Percentiles rank a stretch among this genome's conserved stretches.
Conservation (phyloP, 164 flowering plant genomes). For the Stephania yunnanensis region DNA sequence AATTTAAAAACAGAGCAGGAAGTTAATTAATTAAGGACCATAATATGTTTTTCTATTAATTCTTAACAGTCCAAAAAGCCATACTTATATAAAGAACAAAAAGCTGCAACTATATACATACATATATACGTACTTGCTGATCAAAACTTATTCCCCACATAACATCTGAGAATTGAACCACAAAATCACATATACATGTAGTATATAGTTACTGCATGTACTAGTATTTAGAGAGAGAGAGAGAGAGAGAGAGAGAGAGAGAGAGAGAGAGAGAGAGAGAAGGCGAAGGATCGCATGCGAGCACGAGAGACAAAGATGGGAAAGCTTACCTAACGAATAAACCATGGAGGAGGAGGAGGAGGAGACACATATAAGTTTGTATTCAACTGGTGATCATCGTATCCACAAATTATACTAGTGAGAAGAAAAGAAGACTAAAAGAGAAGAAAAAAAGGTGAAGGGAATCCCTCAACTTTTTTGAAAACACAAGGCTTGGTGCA, state of each 20-base stretch:
- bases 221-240: background rate
- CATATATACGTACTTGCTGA: background rate
- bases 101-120: background rate
- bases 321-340: conserved; percentile 1
- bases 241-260: background rate
- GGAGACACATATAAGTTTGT: background rate
- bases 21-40: background rate
- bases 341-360: background rate
- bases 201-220: background rate
- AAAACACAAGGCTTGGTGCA: background rate
- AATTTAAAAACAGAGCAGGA: background rate
- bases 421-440: background rate
- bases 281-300: background rate
- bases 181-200: background rate
- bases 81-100: background rate
- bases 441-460: background rate
- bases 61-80: background rate
- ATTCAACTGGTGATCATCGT: background rate
- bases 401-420: background rate
- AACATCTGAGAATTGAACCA: background rate
- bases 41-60: background rate
- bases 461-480: background rate
- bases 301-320: conserved; percentile 1
- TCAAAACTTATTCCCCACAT: background rate
- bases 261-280: background rate